These are phyloP conservation scores for Apiospora sp. DNA, from an alignment of 2,329 filamentous ascomycete species.

Conservation along the genomic window DNA sequence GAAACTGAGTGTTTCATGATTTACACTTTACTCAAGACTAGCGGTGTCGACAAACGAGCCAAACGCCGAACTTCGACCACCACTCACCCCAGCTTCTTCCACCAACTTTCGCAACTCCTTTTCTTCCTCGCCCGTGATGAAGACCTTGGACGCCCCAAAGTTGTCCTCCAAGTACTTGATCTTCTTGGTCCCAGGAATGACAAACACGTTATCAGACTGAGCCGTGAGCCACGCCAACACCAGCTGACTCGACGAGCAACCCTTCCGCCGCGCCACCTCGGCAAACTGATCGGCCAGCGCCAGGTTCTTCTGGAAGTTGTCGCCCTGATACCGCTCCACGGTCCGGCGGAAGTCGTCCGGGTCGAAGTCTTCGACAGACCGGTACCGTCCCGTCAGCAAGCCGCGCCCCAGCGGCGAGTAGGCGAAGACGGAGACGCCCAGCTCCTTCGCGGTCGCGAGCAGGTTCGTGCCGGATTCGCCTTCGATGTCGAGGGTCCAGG, in stretches of 20 bases:
- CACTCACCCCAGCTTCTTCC: conserved; percentile 8
- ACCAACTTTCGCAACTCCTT: conserved; percentile 45
- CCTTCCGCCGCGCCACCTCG: conserved; percentile 42
- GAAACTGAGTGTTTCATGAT: too few species aligned
- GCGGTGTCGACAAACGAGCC: neutral
- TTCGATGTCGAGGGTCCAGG: conserved; percentile 67
- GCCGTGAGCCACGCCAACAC: conserved; percentile 65
- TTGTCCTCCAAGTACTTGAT: conserved; percentile 44
- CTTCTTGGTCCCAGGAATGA: conserved; percentile 47
- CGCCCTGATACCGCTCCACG: conserved; percentile 57
- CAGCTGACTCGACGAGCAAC: conserved; percentile 58
- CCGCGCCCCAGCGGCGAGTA: conserved; percentile 69
- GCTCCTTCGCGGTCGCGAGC: conserved; percentile 62
- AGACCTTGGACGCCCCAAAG: conserved; percentile 41
- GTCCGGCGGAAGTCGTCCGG: conserved; percentile 55
- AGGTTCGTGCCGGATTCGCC: conserved; percentile 53
- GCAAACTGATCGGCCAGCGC: conserved; percentile 59
- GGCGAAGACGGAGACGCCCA: conserved; percentile 64
- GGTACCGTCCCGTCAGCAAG: conserved; percentile 60
- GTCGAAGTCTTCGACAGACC: conserved; percentile 54
- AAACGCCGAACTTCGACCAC: neutral
- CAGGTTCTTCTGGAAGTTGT: conserved; percentile 65
- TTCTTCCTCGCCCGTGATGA: conserved; percentile 46
- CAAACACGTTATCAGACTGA: conserved; percentile 52
- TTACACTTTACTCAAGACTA: neutral